These are phyloP conservation scores for Protea cynaroides DNA, from an alignment of 164 flowering plant species.

Conservation along the genomic window DNA sequence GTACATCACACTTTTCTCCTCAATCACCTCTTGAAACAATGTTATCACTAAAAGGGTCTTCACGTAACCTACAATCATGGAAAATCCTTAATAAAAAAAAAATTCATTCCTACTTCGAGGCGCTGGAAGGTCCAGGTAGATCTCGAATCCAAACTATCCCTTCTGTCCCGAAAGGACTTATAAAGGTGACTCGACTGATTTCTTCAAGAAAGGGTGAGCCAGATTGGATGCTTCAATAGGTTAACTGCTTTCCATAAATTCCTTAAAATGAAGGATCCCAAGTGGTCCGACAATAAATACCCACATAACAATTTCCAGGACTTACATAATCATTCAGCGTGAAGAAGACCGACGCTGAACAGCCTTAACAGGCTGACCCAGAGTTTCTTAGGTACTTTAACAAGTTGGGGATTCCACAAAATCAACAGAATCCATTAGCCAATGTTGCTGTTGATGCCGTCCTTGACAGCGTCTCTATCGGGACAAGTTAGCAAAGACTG, in stretches of 20 bases:
- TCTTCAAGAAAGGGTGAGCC: conserved; percentile 74
- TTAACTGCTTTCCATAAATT: conserved; percentile 60
- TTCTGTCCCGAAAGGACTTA: conserved; percentile 73
- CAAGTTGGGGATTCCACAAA: conserved; percentile 62
- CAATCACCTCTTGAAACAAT: conserved; percentile 8
- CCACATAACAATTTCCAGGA: conserved; percentile 70
- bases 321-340: conserved; percentile 79
- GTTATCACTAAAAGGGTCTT: conserved; percentile 10
- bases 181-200: conserved; percentile 71
- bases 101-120: neutral
- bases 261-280: conserved; percentile 71
- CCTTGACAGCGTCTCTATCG: conserved; percentile 88
- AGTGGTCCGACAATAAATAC: conserved; percentile 84
- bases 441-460: conserved; percentile 97
- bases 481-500: conserved; percentile 60
- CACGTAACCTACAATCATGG: conserved; percentile 1
- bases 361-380: conserved; percentile 84
- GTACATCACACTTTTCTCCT: conserved; percentile 15
- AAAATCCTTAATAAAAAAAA: conserved; percentile 6
- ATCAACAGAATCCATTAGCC: conserved; percentile 72
- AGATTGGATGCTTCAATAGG: conserved; percentile 92
- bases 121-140: conserved; percentile 42
- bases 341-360: conserved; percentile 65
- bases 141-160: conserved; percentile 34
- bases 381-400: conserved; percentile 72